Evolutionary conservation across 108 stramenopile species (phyloP), one percentile per base, ranked within the genome.

Genomic region (Skeletonema menzelii): DNA sequence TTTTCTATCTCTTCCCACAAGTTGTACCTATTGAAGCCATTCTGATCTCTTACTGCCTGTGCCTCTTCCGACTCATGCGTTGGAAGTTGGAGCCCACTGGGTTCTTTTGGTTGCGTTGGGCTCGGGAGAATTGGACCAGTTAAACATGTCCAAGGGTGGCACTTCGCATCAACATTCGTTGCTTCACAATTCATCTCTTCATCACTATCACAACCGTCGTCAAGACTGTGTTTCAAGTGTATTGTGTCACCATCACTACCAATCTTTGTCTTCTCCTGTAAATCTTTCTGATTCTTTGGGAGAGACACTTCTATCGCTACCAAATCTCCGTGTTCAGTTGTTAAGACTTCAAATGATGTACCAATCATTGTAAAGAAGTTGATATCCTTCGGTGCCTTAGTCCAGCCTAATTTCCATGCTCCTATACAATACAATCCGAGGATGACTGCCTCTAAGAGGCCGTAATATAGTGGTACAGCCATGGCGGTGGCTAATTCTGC

Each of bases 391-490:
- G 92, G 92, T 28, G 92, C 92, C 63, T 91, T 89, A 20, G 90
- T 91, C 92, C 89, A 91, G 8, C 86, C 87, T 7, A 72, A 30
- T 60, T 94, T 91, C 90, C 90, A 94, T 0, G 86, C 79, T 58
- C 75, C 67, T 8, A 89, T 30, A 44, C 91, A 90, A 69, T 90
- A 95, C 1, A 90, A 42, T 12, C 85, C 86, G 58, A 95, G 84
- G n/a, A 87, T 61, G 27, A 84, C 44, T 24, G 89, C 88, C 65
- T 87, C 87, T 14, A 92, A 65, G 57, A 89, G 32, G 10, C 93
- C 93, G 47, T 95, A 95, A 58, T 85, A 88, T 10, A 95, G 68
- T 26, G 93, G 93, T 14, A 92, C 93, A 28, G 86, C 88, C 62
- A 95, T 77, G 24, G 93, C 93, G 46, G 80, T 69, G 5, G 89